A percentile compares a stretch with the other conserved stretches of the same genome.
These are phyloP conservation scores for Pulveroboletus sp. DNA, from an alignment of 768 basidiomycete species.

Conservation along the genomic window DNA sequence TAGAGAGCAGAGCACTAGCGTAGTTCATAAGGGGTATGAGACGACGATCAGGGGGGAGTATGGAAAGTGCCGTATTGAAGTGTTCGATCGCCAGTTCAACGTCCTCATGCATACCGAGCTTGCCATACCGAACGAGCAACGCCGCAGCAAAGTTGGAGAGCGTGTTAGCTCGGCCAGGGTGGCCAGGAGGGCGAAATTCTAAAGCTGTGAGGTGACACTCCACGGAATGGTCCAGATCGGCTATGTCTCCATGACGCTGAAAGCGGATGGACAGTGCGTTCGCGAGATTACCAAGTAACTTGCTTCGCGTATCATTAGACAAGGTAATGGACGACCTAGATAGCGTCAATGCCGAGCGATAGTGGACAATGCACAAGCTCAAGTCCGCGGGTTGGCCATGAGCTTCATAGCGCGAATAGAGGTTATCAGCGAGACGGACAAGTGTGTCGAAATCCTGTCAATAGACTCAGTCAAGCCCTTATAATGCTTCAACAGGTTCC, in stretches of 20 bases:
- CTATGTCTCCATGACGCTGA: constrained; percentile 21
- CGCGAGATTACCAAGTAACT: constrained; percentile 28
- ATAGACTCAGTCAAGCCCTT: not conserved
- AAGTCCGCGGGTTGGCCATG: constrained; percentile 22
- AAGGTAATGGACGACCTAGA: constrained; percentile 16
- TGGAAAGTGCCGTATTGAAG: constrained; percentile 20
- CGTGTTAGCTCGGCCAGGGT: constrained; percentile 22
- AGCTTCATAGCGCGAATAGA: constrained; percentile 23
- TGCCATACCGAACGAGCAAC: constrained; percentile 26
- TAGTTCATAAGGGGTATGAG: constrained; percentile 26
- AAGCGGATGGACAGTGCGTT: constrained; percentile 27
- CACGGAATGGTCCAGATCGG: constrained; percentile 27
- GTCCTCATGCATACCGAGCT: constrained; percentile 21
- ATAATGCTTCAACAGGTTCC: not conserved
- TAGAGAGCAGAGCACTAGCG: constrained; percentile 27
- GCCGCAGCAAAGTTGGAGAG: constrained; percentile 30
- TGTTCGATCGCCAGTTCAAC: constrained; percentile 28
- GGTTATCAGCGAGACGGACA: constrained; percentile 22
- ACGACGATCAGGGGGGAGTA: constrained; percentile 18
- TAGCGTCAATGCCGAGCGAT: constrained; percentile 24
- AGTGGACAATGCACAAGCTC: constrained; percentile 25
- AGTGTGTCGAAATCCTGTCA: constrained; percentile 22
- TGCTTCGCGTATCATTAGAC: constrained; percentile 21
- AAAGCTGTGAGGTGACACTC: constrained; percentile 26
- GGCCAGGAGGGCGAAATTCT: constrained; percentile 23